Evolutionary conservation across 1,139 yeast species (phyloP).

Genomic region (Blastobotrys illinoisensis): DNA sequence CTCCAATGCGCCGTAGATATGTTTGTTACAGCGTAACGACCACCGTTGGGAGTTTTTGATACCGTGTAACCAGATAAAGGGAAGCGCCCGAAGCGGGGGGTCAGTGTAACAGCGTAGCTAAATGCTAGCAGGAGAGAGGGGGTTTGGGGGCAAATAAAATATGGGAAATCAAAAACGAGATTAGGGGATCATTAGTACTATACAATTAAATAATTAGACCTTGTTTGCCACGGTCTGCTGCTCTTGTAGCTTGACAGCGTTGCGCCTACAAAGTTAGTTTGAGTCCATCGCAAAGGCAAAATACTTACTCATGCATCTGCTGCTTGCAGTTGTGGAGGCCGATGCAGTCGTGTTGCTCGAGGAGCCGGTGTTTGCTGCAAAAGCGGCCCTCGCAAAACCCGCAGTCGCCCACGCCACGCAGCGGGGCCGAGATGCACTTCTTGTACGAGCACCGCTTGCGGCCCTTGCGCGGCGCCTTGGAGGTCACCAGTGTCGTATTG

Average conservation of each 20-base stretch:
- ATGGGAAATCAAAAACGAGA: not conserved
- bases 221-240: slow-evolving; percentile 42
- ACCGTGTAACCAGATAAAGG: too few relatives aligned
- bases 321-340: slow-evolving; percentile 80
- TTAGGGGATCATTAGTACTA: not conserved
- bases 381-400: slow-evolving; percentile 79
- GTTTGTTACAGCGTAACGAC: too few relatives aligned
- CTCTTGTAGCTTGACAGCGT: slow-evolving; percentile 39
- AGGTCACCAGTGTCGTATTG: slow-evolving; percentile 18
- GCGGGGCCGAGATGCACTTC: slow-evolving; percentile 59
- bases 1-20: too few relatives aligned
- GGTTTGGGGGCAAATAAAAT: too few relatives aligned
- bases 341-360: slow-evolving; percentile 78
- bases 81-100: too few relatives aligned
- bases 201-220: slow-evolving; percentile 27
- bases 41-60: too few relatives aligned
- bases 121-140: too few relatives aligned
- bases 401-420: slow-evolving; percentile 86
- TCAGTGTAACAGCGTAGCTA: too few relatives aligned
- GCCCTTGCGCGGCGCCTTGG: slow-evolving; percentile 36
- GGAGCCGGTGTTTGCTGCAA: slow-evolving; percentile 80
- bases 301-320: slow-evolving; percentile 52
- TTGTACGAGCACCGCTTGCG: slow-evolving; percentile 60
- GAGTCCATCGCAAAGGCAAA: not conserved
- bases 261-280: slow-evolving; percentile 23